Conservation (phyloP, 306 rosid species). For the Erythrophleum fordii region DNA sequence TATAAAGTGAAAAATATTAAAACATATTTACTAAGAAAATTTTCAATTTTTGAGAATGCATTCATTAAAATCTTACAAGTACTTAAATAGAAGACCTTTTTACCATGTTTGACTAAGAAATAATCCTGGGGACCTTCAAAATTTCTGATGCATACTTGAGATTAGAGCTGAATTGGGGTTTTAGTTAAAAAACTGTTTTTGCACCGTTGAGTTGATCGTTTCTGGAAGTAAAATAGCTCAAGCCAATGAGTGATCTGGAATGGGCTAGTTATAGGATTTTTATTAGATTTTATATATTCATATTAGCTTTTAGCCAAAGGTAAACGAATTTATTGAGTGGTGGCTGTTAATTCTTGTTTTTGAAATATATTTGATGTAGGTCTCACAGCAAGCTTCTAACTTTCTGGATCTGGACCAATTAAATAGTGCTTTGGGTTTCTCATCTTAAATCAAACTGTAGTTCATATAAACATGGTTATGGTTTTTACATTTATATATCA, state of each 20-base stretch:
- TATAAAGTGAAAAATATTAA: no score
- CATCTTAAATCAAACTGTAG: background rate
- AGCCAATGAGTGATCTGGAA: background rate
- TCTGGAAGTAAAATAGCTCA: no score
- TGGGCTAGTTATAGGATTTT: background rate
- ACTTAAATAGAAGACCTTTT: no score
- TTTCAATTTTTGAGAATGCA: no score
- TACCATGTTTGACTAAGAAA: no score
- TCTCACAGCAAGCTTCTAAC: background rate
- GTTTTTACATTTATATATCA: background rate
- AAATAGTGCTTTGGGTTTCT: constrained; percentile 4
- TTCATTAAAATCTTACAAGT: no score
- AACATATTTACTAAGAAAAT: no score
- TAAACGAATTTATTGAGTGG: background rate
- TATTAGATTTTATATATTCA: background rate
- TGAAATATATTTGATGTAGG: background rate
- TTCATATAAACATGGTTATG: background rate
- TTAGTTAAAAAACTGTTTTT: no score
- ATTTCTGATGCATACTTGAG: no score
- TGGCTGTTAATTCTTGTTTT: background rate
- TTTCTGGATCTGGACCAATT: constrained; percentile 13
- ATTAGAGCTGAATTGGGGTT: no score
- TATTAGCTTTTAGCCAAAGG: background rate
- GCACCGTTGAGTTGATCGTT: no score
- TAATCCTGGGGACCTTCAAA: no score